Evolutionary conservation across 768 basidiomycete genomes (phyloP).

Genomic region (Postia placenta): DNA sequence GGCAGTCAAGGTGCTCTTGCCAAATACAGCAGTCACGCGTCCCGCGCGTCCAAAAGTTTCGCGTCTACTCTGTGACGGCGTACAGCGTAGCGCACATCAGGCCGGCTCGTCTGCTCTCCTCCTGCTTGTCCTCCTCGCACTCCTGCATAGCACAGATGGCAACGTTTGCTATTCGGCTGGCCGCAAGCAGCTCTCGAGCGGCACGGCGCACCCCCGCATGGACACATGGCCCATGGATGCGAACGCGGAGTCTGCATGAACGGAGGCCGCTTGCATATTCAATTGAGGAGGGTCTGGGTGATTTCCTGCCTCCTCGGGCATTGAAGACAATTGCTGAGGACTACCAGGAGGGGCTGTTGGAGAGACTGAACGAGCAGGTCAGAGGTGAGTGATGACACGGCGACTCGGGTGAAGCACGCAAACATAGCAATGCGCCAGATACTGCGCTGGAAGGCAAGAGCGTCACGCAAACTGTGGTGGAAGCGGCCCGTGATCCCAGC

Average conservation of each 20-base stretch:
- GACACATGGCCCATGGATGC: constrained; percentile 12
- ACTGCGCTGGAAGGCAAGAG: constrained; percentile 42
- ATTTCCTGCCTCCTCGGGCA: constrained; percentile 72
- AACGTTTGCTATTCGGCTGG: constrained; percentile 11
- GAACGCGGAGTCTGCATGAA: constrained; percentile 39
- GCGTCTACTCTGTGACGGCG: constrained; percentile 9
- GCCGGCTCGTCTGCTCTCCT: neutral
- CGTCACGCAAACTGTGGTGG: constrained; percentile 69
- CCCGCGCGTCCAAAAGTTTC: constrained; percentile 14
- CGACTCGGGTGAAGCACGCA: neutral
- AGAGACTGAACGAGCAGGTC: constrained; percentile 70
- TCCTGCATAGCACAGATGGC: constrained; percentile 10
- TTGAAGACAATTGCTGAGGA: constrained; percentile 70
- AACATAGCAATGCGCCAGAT: constrained; percentile 2
- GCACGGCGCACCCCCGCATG: constrained; percentile 11
- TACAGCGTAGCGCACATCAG: neutral
- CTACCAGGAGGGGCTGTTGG: constrained; percentile 80
- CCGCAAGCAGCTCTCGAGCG: constrained; percentile 9
- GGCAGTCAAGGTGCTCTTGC: neutral
- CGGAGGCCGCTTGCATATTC: constrained; percentile 56
- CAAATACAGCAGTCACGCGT: constrained; percentile 9
- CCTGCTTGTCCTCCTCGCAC: neutral
- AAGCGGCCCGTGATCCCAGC: constrained; percentile 51
- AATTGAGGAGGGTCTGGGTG: constrained; percentile 65
- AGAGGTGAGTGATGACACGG: constrained; percentile 41